Conservation (phyloP, 2,329 filamentous ascomycete species). For the Ophiognomonia clavigignenti-juglandacearum region DNA sequence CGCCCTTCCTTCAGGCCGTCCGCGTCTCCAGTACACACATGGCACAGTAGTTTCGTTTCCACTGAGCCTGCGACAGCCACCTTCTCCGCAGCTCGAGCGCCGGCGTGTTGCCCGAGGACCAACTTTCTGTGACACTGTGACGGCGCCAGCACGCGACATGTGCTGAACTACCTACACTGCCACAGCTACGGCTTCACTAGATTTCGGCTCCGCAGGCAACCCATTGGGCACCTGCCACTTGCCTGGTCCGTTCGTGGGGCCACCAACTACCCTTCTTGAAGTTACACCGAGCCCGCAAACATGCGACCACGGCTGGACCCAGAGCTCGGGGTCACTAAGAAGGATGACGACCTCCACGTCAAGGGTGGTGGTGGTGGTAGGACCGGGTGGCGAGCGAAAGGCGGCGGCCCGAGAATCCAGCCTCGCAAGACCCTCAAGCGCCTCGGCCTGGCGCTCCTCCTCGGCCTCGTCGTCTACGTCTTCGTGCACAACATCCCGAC, state of each 20-base stretch:
- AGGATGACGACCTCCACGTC: constrained; percentile 49
- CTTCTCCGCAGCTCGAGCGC: background rate
- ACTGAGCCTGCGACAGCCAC: background rate
- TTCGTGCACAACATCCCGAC: constrained; percentile 60
- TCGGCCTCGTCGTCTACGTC: constrained; percentile 52
- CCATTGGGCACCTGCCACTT: background rate
- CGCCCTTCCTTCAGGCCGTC: too few species aligned
- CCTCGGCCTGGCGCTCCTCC: constrained; percentile 39
- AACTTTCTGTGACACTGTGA: background rate
- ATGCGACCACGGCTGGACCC: constrained; percentile 44
- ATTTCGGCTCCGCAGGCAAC: background rate
- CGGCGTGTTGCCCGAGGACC: background rate
- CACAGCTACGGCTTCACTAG: background rate
- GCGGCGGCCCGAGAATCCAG: constrained; percentile 30
- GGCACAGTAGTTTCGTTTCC: too few species aligned
- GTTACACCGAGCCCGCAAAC: constrained; percentile 18
- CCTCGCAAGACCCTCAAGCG: constrained; percentile 52
- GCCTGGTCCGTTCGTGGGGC: background rate
- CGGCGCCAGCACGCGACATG: background rate
- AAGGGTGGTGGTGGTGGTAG: constrained; percentile 26
- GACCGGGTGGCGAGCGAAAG: constrained; percentile 14
- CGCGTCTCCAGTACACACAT: too few species aligned
- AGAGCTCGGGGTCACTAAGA: constrained; percentile 55
- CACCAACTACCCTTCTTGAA: background rate
- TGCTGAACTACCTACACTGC: background rate